Evolutionary conservation across 352 stramenopile species (phyloP), one percentile per base, ranked within the genome.

Genomic region (Thraustochytrium sp.): DNA sequence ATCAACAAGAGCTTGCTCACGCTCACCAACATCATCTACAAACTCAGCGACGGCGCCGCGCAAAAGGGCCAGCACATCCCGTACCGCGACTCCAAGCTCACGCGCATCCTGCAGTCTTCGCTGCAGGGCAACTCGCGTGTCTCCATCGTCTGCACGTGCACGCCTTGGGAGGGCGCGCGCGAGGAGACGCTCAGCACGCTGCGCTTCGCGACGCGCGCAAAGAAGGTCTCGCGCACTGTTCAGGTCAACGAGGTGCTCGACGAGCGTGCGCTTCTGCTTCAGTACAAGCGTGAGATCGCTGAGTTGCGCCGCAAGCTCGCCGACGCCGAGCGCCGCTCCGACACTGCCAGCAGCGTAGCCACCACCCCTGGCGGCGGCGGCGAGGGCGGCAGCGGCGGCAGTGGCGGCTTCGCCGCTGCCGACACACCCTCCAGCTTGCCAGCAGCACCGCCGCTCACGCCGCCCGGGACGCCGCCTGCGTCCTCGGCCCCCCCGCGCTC

Each of bases 11-110:
- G 88, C 31, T 86, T 97, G 18, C 89, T 97, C 21, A 96, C 94
- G 48, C 88, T 98, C 8, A 92, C 93, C 37, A 92, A 98, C 84
- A 95, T 98, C 72, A 96, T 98, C 49, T 96, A 92, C 89, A 97
- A 96, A 84, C 89, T 98, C 38, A 90, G 85, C 87, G 91, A 87
- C 87, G 89, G 37, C 87, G 86, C 26, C 54, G 92, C 65, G 90
- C 90, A 34, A 91, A 94, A 82, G 94, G 97, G 62, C 21, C 8
- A 34, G 36, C 95, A 99, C 83, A 88, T 99, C 46, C 96, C 96
- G 84, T 99, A 97, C 86, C 93, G 97, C 72, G 97, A 99, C 89
- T 98, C 93, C 1, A 99, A 99, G 87, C 85, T 99, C 64, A 99
- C 97, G 48, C 90, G 96, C 23, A 96, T 99, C 84, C 86, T 99